Percentiles rank a stretch among this genome's conserved stretches.
These are phyloP conservation scores for Cladosporium sp. DNA, from an alignment of 2,329 filamentous ascomycete genomes.

Conservation along the genomic window DNA sequence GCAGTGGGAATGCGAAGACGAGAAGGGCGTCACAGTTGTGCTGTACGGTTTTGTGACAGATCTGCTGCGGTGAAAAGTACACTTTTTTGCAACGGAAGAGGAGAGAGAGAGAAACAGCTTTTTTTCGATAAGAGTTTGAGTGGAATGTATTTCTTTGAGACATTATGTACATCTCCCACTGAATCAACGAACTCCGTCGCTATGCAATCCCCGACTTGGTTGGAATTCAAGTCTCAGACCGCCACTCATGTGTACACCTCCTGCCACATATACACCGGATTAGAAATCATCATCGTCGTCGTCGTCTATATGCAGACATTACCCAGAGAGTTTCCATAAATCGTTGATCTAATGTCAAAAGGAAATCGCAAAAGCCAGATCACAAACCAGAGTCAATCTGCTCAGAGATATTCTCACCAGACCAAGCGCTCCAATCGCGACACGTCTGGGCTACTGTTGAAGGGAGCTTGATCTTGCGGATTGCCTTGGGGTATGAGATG, in stretches of 20 bases:
- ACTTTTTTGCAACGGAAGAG: background rate
- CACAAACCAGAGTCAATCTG: constrained; percentile 32
- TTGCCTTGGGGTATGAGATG: constrained; percentile 32
- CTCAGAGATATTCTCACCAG: constrained; percentile 25
- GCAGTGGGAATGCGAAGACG: background rate
- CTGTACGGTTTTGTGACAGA: background rate
- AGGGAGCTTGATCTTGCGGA: constrained; percentile 32
- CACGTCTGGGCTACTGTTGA: constrained; percentile 36
- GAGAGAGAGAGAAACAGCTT: no score
- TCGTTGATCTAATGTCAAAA: background rate
- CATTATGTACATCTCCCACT: background rate
- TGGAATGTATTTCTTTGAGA: background rate
- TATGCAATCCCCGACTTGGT: background rate
- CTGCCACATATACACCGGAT: background rate
- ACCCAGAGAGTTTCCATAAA: background rate
- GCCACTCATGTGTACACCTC: background rate
- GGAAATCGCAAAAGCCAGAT: background rate
- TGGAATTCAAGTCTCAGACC: background rate
- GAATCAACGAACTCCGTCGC: background rate
- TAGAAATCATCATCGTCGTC: background rate
- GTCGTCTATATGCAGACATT: background rate
- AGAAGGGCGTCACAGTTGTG: background rate
- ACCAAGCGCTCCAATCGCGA: constrained; percentile 29
- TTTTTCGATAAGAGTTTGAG: background rate
- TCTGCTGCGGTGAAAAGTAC: background rate